phyloP scores from a whole-genome alignment of 345 rosid species.

The Lepidium africanum region DNA sequence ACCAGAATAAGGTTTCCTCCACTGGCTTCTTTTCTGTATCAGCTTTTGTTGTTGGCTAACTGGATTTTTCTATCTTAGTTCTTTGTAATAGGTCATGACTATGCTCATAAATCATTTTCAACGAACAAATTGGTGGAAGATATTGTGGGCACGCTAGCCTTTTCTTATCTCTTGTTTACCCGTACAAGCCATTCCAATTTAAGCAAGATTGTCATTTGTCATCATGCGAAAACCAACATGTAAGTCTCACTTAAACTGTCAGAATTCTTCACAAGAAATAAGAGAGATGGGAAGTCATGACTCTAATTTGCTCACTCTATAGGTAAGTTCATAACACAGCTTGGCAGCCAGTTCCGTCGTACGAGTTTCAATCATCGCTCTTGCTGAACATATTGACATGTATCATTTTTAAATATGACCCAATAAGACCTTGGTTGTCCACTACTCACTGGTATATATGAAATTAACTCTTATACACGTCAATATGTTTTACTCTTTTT shows the following conservation, averaged over 20 bases:
- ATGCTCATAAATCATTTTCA: conserved; percentile 91
- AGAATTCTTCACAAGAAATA: background rate
- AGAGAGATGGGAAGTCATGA: background rate
- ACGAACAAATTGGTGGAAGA: conserved; percentile 86
- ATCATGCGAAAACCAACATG: conserved; percentile 98
- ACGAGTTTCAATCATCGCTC: conserved; percentile 63
- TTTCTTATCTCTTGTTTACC: conserved; percentile 75
- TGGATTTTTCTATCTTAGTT: conserved; percentile 37
- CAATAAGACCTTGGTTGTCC: conserved; percentile 91
- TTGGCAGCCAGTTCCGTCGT: conserved; percentile 78
- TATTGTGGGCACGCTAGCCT: conserved; percentile 81
- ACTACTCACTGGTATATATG: conserved; percentile 72
- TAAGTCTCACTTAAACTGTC: conserved; percentile 17
- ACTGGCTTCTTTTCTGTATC: background rate
- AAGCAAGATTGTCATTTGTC: conserved; percentile 81
- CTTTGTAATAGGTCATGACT: conserved; percentile 97
- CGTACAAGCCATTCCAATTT: conserved; percentile 93
- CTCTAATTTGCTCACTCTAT: background rate
- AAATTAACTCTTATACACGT: background rate
- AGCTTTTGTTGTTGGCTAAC: background rate
- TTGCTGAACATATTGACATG: conserved; percentile 45
- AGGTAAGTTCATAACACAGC: conserved; percentile 91
- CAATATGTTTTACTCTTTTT: background rate
- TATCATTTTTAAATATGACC: conserved; percentile 71
- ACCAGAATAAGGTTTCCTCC: conserved; percentile 50